Base-by-base conservation (phyloP, 2,329 filamentous ascomycete genomes). In the Fusarium tricinctum region DNA sequence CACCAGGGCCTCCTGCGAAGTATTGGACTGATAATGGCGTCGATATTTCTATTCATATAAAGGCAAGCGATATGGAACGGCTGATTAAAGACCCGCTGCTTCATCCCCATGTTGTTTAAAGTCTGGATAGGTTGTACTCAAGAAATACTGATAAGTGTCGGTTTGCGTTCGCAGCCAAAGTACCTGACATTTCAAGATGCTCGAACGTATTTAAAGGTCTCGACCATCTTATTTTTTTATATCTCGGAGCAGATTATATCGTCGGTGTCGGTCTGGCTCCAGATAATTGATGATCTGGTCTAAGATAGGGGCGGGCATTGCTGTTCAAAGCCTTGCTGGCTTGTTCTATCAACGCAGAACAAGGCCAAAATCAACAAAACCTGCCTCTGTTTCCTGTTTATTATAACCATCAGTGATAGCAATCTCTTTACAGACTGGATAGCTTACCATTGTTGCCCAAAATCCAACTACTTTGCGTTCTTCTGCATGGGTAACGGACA, bases 11-110 rank as follows among this genome's bases (percentile, higher is more conserved):
- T n/a, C 1, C 22, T 1, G 6, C 6, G 1, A 32, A 30, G 2
- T 63, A 63, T 3, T 74, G 73, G 73, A 74, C 71, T 1, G 66
- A 69, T 6, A 66, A 71, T 3, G 73, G 73, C 1, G 64, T 73
- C 7, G 73, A 74, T 33, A 33, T 74, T 4, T 64, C 70, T 8
- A 46, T 74, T 8, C 58, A 66, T n/a, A 52, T 74, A 9, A 42
- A 23, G 12, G 42, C 32, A 1, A 55, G 66, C 13, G 66, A 65
- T 14, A 73, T 74, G 70, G 42, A 58, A 8, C 49, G 63, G 0
- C 20, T 74, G 10, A 32, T 67, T 5, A 30, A 48, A 3, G 73
- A 74, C 38, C 56, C 69, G 0, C 32, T 73, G 3, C 40, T 74
- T 3, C 45, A 70, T 9, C 66, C 58, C 7, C 3, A 4, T 4